These are phyloP conservation scores for Colletotrichum sp. DNA, from an alignment of 2,329 filamentous ascomycete genomes.

Conservation along the genomic window DNA sequence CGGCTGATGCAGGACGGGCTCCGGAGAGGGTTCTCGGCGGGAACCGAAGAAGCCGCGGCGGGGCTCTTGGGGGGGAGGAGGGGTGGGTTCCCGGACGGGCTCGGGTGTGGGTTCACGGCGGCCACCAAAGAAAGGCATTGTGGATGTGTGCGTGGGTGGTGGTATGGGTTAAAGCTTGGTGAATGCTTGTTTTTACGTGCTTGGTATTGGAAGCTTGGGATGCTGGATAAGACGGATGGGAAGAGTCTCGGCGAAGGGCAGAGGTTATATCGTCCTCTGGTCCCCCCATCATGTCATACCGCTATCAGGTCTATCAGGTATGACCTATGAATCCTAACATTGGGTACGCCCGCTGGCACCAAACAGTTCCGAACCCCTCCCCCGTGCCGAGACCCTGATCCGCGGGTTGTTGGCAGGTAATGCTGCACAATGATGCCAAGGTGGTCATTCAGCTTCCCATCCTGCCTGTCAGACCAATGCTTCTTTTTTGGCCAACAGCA, in stretches of 20 bases:
- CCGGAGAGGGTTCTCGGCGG: slow-evolving; percentile 29
- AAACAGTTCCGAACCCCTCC: neutral
- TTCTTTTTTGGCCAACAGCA: neutral
- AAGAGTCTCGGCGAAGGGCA: slow-evolving; percentile 3
- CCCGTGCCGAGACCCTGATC: slow-evolving; percentile 10
- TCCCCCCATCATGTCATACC: neutral
- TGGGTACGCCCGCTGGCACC: neutral
- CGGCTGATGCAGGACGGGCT: slow-evolving; percentile 33
- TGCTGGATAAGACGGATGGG: slow-evolving; percentile 14
- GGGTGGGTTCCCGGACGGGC: slow-evolving; percentile 30
- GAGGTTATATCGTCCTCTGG: slow-evolving; percentile 5
- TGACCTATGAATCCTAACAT: neutral
- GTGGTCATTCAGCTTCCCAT: neutral
- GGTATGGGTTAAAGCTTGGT: neutral
- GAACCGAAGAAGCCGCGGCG: slow-evolving; percentile 25
- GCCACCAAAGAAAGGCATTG: slow-evolving; percentile 29
- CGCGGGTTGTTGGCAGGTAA: neutral
- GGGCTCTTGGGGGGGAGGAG: slow-evolving; percentile 31
- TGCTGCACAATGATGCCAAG: slow-evolving; percentile 23
- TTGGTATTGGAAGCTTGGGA: slow-evolving; percentile 6
- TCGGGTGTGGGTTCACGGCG: slow-evolving; percentile 33
- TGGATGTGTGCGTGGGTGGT: neutral
- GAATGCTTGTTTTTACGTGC: slow-evolving; percentile 3
- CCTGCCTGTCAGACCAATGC: neutral
- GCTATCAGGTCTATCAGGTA: neutral